These are phyloP conservation scores for Rubroshorea leprosula DNA, from an alignment of 345 rosid genomes.

Conservation along the genomic window DNA sequence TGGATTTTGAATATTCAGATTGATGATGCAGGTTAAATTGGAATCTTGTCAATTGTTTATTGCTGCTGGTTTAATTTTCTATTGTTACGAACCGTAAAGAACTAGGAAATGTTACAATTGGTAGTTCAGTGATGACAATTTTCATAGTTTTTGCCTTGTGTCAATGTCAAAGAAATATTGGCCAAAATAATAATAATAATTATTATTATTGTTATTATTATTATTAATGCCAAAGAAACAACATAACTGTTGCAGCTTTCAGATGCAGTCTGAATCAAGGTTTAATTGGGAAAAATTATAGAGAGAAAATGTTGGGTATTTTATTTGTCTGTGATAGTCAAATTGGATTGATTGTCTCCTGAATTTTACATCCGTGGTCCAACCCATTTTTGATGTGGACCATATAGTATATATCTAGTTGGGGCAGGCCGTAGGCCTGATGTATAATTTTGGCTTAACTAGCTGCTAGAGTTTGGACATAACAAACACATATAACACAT, in stretches of 20 bases:
- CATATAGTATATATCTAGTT: not conserved
- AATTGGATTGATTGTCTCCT: not conserved
- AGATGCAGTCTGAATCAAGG: too few species aligned
- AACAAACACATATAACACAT: too few species aligned
- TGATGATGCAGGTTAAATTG: not conserved
- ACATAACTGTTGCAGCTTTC: too few species aligned
- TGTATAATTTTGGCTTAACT: not conserved
- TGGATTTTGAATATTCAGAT: not conserved
- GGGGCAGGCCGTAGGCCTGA: not conserved
- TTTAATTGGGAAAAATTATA: too few species aligned
- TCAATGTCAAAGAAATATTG: too few species aligned
- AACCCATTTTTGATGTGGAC: too few species aligned
- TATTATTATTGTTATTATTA: too few species aligned
- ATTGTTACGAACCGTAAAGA: too few species aligned
- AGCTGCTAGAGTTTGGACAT: not conserved
- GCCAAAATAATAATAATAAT: too few species aligned
- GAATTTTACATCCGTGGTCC: not conserved
- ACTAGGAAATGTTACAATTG: not conserved
- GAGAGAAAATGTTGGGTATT: not conserved
- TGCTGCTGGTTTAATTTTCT: not conserved
- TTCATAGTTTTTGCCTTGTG: too few species aligned
- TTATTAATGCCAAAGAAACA: too few species aligned
- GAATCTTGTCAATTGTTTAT: not conserved
- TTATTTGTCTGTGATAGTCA: not conserved
- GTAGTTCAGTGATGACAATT: too few species aligned